Evolutionary conservation across 2,329 filamentous ascomycete species (phyloP).

Genomic region (Ascocoryne sarcoides): DNA sequence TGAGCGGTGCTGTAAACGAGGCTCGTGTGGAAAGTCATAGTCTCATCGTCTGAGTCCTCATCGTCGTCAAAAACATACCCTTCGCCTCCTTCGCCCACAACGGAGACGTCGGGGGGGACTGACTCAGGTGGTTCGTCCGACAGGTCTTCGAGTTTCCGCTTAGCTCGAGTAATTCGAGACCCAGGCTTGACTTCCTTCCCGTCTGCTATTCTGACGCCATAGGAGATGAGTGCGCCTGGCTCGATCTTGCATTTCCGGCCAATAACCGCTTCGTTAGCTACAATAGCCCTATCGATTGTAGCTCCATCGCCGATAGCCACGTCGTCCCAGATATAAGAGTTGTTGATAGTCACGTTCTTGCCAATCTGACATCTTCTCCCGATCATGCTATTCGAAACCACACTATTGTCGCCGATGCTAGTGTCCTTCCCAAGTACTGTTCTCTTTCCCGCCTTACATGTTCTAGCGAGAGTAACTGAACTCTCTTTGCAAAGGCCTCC

Average conservation of each 20-base stretch:
- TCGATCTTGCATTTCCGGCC: constrained; percentile 63
- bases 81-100: constrained; percentile 50
- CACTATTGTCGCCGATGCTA: constrained; percentile 62
- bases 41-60: constrained; percentile 46
- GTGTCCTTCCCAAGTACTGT: constrained; percentile 72
- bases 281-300: constrained; percentile 60
- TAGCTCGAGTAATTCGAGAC: constrained; percentile 35
- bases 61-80: constrained; percentile 60
- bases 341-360: constrained; percentile 67
- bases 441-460: constrained; percentile 58
- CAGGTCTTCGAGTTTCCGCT: constrained; percentile 31
- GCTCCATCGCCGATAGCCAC: constrained; percentile 67
- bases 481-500: constrained; percentile 71
- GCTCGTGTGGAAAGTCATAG: constrained; percentile 42
- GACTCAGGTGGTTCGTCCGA: constrained; percentile 17
- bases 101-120: constrained; percentile 36
- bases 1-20: constrained; percentile 29
- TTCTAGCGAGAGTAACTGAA: constrained; percentile 63
- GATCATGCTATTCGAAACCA: constrained; percentile 67
- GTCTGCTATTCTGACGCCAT: constrained; percentile 63
- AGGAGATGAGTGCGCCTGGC: constrained; percentile 70
- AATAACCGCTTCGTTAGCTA: constrained; percentile 64
- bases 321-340: constrained; percentile 85
- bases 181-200: constrained; percentile 36
- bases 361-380: constrained; percentile 83